Conservation (phyloP, 106 monocot species). For the Agapanthus africanus region DNA sequence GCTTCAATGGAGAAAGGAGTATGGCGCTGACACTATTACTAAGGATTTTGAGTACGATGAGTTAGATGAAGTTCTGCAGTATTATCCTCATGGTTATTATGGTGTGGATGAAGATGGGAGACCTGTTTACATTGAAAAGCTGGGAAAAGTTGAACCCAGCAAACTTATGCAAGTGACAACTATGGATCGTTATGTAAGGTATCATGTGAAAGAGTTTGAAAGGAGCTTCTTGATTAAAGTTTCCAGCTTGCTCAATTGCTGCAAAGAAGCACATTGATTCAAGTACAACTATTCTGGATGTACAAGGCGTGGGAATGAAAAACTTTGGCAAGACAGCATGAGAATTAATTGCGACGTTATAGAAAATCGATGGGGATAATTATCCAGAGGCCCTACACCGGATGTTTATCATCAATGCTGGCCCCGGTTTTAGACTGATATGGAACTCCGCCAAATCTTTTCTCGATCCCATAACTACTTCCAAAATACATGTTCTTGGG, state of each 20-base stretch:
- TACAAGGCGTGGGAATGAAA: constrained; percentile 61
- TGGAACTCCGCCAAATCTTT: constrained; percentile 62
- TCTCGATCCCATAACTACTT: constrained; percentile 58
- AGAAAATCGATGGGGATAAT: constrained; percentile 52
- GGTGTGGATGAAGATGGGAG: no score
- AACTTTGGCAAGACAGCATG: constrained; percentile 49
- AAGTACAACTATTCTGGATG: constrained; percentile 76
- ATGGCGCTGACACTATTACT: constrained; percentile 42
- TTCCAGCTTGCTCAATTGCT: constrained; percentile 76
- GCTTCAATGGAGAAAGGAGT: constrained; percentile 64
- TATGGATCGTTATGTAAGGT: no score
- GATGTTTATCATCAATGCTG: constrained; percentile 69
- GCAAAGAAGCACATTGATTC: constrained; percentile 81
- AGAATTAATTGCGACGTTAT: constrained; percentile 35
- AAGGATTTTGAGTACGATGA: no score
- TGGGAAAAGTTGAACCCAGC: no score
- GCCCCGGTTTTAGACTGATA: constrained; percentile 50
- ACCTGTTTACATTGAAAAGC: no score
- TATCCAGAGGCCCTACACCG: constrained; percentile 40
- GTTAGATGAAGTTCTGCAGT: no score
- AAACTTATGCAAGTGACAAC: no score
- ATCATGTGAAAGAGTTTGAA: constrained; percentile 66
- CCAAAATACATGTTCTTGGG: constrained; percentile 67
- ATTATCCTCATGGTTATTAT: no score
- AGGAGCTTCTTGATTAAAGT: constrained; percentile 51